Percentiles rank a stretch among this genome's conserved stretches.
Evolutionary conservation across 2,329 filamentous ascomycete genomes (phyloP).

Genomic region (Fusarium sublunatum): DNA sequence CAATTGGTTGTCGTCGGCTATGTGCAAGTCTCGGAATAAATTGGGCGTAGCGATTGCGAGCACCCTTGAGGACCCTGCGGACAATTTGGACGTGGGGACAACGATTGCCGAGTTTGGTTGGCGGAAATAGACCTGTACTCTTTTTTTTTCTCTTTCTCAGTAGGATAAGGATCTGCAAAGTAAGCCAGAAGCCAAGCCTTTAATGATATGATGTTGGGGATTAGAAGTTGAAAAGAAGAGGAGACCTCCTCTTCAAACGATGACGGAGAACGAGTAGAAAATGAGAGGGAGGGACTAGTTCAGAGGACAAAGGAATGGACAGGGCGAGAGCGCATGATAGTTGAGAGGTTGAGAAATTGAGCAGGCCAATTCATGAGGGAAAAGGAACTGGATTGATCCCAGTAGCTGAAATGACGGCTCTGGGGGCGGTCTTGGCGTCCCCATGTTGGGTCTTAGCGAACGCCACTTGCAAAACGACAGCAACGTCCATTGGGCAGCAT

Average conservation of each 20-base stretch:
- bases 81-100: slow-evolving; percentile 41
- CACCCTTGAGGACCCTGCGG: slow-evolving; percentile 35
- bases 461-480: slow-evolving; percentile 29
- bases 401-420: slow-evolving; percentile 37
- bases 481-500: slow-evolving; percentile 25
- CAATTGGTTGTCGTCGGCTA: slow-evolving; percentile 42
- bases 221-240: slow-evolving; percentile 11
- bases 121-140: slow-evolving; percentile 25
- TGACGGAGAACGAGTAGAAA: neutral
- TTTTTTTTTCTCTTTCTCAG: slow-evolving; percentile 21
- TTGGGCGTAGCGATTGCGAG: slow-evolving; percentile 25
- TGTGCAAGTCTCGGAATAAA: slow-evolving; percentile 27
- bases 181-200: slow-evolving; percentile 33
- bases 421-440: slow-evolving; percentile 34
- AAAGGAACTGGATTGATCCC: slow-evolving; percentile 29
- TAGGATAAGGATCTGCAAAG: slow-evolving; percentile 37
- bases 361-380: slow-evolving; percentile 15
- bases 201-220: slow-evolving; percentile 21
- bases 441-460: slow-evolving; percentile 34
- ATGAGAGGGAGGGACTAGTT: slow-evolving; percentile 10
- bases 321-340: slow-evolving; percentile 25
- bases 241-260: neutral
- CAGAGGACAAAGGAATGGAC: slow-evolving; percentile 26
- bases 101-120: slow-evolving; percentile 42
- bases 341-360: slow-evolving; percentile 32